Evolutionary conservation across 2,329 filamentous ascomycete species (phyloP).

Genomic region (Colletotrichum zoysiae): DNA sequence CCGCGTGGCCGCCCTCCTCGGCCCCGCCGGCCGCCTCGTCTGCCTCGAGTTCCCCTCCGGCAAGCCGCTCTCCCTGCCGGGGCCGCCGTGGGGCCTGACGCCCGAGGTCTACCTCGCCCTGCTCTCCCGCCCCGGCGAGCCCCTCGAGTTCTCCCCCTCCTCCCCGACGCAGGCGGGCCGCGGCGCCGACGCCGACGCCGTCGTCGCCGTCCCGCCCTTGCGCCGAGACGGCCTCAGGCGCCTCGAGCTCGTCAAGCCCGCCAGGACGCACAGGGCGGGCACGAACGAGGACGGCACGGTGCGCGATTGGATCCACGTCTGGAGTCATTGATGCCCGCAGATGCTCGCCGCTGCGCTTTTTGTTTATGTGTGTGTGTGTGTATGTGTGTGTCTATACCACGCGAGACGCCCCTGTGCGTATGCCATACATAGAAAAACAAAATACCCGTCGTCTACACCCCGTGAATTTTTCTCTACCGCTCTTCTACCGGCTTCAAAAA

Average conservation of each 20-base stretch:
- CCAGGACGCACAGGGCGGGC: slow-evolving; percentile 62
- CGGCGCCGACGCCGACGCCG: slow-evolving; percentile 17
- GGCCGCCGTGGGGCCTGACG: slow-evolving; percentile 80
- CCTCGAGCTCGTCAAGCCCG: slow-evolving; percentile 64
- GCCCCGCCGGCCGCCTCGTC: slow-evolving; percentile 63
- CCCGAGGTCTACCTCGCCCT: slow-evolving; percentile 79
- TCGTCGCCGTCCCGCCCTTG: slow-evolving; percentile 59
- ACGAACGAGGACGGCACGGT: slow-evolving; percentile 59
- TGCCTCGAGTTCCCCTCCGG: slow-evolving; percentile 84
- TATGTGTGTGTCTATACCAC: not conserved
- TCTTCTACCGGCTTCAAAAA: not conserved
- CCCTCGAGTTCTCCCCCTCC: slow-evolving; percentile 66
- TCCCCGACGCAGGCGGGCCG: slow-evolving; percentile 43
- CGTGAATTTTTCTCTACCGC: not conserved
- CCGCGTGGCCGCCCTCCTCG: slow-evolving; percentile 64
- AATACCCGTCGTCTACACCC: not conserved
- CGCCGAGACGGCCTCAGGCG: slow-evolving; percentile 55
- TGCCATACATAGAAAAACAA: not conserved
- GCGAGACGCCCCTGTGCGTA: not conserved
- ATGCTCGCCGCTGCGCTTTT: not conserved
- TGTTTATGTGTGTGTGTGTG: not conserved
- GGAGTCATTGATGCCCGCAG: slow-evolving; percentile 52
- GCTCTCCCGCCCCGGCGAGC: slow-evolving; percentile 76
- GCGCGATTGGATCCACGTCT: slow-evolving; percentile 67
- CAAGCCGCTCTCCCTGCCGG: slow-evolving; percentile 73